Evolutionary conservation across 306 rosid species (phyloP), one percentile per base, ranked within the genome.

Genomic region (Cyamopsis tetragonoloba): DNA sequence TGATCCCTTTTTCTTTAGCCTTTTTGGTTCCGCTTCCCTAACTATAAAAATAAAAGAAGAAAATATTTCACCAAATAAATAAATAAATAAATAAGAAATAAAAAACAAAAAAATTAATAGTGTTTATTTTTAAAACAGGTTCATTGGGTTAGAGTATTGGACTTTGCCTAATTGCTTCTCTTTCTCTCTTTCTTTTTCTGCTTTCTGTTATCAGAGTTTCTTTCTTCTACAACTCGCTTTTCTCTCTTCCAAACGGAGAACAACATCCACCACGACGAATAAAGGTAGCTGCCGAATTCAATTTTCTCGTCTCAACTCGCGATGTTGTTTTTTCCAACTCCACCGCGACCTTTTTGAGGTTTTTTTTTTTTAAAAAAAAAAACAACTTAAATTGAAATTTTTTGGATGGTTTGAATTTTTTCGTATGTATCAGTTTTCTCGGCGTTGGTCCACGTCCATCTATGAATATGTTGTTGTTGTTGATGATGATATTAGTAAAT

Each of bases 161-260:
- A 85, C 81, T 77, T 69, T 70, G n/a, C n/a, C n/a, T n/a, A n/a
- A n/a, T n/a, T n/a, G 76, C 88, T 44, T 73, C 70, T 69, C 20
- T 55, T 80, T 66, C 79, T 31, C 43, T 43, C 23, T 39, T 70
- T 47, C 53, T 51, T 46, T 68, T 44, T 66, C 73, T 51, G 51
- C n/a, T n/a, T n/a, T n/a, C n/a, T n/a, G n/a, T n/a, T 53, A 19
- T 39, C 54, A 67, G 38, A 26, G 51, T 34, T n/a, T n/a, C n/a
- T n/a, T n/a, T 51, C 62, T 58, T 42, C 57, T 64, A 15, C 32
- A 3, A 1, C 62, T 58, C 72, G 3, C 68, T 28, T 62, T 55
- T 64, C 80, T 72, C 28, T 7, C 63, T 8, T 65, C 74, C 72
- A 34, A 62, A 57, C 57, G 34, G 8, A 68, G 60, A 62, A 62